Evolutionary conservation across 2,329 filamentous ascomycete genomes (phyloP), one percentile per base, ranked within the genome.

Genomic region (Knufia petricola): DNA sequence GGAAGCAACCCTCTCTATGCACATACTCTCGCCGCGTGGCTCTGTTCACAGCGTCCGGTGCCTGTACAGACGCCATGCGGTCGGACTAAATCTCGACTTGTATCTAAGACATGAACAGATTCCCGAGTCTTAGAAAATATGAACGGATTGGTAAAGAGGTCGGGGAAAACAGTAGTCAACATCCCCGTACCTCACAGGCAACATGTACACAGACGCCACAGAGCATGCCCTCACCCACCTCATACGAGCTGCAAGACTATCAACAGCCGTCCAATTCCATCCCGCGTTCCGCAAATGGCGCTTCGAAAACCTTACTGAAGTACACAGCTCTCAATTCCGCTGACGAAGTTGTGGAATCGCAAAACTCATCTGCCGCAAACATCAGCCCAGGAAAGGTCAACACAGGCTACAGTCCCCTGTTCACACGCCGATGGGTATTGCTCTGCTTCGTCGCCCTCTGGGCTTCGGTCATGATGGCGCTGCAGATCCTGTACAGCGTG

Each of bases 401-500:
- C 17, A 40, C 37, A 19, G 37, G 37, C 7, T 40, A 23, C 21
- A 40, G 53, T 46, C 53, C 51, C 4, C 37, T 49, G 7, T 55
- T 55, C 46, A 45, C 50, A 13, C 34, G 49, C 13, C 42, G 17
- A 23, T 55, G 53, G 53, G 42, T 55, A 3, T 36, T 55, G 26
- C 10, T 47, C n/a, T 12, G 20, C 9, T 55, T 55, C 44, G 48
- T 51, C 3, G 6, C 49, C 9, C 51, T 53, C 45, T 55, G 48
- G 31, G 49, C 37, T 17, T 45, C 40, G 12, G 41, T 53, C 24
- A 53, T 53, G 44, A 49, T 28, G 41, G 41, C 42, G 8, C 15
- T 53, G 30, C 53, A 55, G 34, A 46, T 47, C 12, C 19, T 55
- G 9, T 55, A 55, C 45, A 53, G 51, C 17, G 40, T 55, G 7